Percentiles rank a stretch among this genome's conserved stretches.
These are phyloP conservation scores for Pistacia integerrima DNA, from an alignment of 345 rosid species.

Conservation along the genomic window DNA sequence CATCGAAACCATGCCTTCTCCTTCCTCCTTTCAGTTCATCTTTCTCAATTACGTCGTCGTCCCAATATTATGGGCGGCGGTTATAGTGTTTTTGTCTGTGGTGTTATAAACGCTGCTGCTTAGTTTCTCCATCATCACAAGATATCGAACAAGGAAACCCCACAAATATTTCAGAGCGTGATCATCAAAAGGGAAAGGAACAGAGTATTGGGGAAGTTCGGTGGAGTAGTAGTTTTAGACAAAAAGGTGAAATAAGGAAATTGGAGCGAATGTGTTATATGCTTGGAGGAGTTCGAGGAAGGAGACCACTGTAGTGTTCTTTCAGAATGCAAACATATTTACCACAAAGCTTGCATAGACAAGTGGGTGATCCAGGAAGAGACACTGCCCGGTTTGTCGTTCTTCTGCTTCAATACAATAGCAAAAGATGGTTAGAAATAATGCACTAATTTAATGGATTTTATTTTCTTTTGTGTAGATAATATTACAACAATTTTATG, in stretches of 20 bases:
- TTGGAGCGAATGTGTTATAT: background rate
- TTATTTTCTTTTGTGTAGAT: too few relatives aligned
- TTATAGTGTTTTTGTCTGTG: too few relatives aligned
- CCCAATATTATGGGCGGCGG: too few relatives aligned
- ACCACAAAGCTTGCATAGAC: slow-evolving; percentile 1
- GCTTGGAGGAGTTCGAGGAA: slow-evolving; percentile 1
- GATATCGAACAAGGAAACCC: background rate
- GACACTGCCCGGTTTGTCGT: background rate
- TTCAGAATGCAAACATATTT: background rate
- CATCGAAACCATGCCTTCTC: too few relatives aligned
- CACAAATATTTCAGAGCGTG: too few relatives aligned
- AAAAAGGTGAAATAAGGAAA: background rate
- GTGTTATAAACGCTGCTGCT: too few relatives aligned
- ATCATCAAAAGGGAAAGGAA: too few relatives aligned
- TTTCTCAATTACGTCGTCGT: too few relatives aligned
- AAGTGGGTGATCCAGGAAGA: background rate
- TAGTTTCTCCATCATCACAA: background rate
- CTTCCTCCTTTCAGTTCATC: too few relatives aligned
- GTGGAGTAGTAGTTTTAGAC: background rate
- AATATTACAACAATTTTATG: too few relatives aligned
- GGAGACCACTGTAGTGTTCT: background rate
- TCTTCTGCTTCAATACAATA: background rate
- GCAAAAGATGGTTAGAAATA: too few relatives aligned
- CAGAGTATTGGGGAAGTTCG: background rate
- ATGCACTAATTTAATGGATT: too few relatives aligned